phyloP scores from a whole-genome alignment of 495 filamentous ascomycete species.

The Penicillium macrosclerotiorum region DNA sequence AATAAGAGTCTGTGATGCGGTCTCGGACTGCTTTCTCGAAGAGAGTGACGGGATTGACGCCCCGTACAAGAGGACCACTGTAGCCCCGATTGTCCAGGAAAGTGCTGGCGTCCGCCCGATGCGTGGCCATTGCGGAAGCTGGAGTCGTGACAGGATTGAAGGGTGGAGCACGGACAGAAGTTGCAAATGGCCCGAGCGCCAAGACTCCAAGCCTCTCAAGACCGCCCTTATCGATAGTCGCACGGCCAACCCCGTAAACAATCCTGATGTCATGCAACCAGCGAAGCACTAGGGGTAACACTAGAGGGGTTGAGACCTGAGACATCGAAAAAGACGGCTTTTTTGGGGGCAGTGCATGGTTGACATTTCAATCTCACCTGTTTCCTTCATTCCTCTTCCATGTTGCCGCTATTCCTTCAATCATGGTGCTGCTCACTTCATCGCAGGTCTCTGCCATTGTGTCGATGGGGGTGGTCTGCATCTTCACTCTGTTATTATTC shows the following conservation, averaged over 20 bases:
- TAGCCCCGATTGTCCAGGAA: constrained; percentile 82
- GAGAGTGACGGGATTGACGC: constrained; percentile 83
- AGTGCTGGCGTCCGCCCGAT: constrained; percentile 71
- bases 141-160: background rate
- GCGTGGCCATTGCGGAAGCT: constrained; percentile 38
- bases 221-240: constrained; percentile 44
- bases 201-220: constrained; percentile 11
- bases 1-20: constrained; percentile 90
- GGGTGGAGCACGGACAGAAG: constrained; percentile 12
- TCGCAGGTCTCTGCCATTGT: constrained; percentile 46
- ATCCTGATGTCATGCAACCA: constrained; percentile 31
- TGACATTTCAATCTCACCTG: constrained; percentile 16
- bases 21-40: constrained; percentile 92
- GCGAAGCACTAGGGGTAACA: background rate
- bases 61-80: constrained; percentile 63
- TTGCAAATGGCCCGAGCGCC: constrained; percentile 16
- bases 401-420: constrained; percentile 14
- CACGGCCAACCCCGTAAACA: constrained; percentile 40
- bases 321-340: constrained; percentile 2
- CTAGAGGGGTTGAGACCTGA: constrained; percentile 6
- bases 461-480: constrained; percentile 47
- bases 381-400: constrained; percentile 8
- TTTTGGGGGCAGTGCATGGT: constrained; percentile 6
- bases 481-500: constrained; percentile 66
- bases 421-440: constrained; percentile 47